These are phyloP conservation scores for Sanghuangporus weigelae DNA, from an alignment of 1,284 basidiomycete genomes.

Conservation along the genomic window DNA sequence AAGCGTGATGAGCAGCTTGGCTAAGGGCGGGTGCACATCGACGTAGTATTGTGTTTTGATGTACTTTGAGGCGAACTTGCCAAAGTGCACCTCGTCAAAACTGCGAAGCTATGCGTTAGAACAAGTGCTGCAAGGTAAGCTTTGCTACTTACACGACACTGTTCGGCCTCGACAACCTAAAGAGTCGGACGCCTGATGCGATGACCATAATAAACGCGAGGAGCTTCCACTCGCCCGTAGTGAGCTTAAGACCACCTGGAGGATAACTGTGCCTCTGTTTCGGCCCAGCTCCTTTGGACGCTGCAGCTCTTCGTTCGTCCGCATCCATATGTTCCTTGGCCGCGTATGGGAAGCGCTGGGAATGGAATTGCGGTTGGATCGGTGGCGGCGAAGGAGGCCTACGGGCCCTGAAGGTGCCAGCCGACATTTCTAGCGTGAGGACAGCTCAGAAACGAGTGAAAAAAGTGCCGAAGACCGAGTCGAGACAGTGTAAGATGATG, in stretches of 20 bases:
- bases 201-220: slow-evolving; percentile 59
- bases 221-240: slow-evolving; percentile 69
- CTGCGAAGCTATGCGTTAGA: slow-evolving; percentile 35
- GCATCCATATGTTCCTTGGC: slow-evolving; percentile 63
- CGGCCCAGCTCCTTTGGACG: slow-evolving; percentile 59
- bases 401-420: slow-evolving; percentile 40
- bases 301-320: slow-evolving; percentile 63
- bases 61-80: slow-evolving; percentile 90
- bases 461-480: neutral
- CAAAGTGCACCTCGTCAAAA: slow-evolving; percentile 97
- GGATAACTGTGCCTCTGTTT: slow-evolving; percentile 43
- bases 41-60: slow-evolving; percentile 90
- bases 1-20: slow-evolving; percentile 92
- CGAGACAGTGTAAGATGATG: neutral
- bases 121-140: neutral
- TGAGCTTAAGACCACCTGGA: slow-evolving; percentile 60
- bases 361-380: slow-evolving; percentile 35
- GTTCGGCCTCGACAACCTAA: slow-evolving; percentile 73
- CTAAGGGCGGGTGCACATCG: slow-evolving; percentile 97
- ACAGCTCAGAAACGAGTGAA: neutral
- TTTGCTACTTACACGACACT: slow-evolving; percentile 77
- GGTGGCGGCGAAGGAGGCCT: slow-evolving; percentile 62
- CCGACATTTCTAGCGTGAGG: slow-evolving; percentile 15
- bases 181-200: slow-evolving; percentile 71
- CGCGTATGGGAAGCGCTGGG: slow-evolving; percentile 54